These are phyloP conservation scores for Tulasnella sp. DNA, from an alignment of 768 basidiomycete genomes.

Conservation along the genomic window DNA sequence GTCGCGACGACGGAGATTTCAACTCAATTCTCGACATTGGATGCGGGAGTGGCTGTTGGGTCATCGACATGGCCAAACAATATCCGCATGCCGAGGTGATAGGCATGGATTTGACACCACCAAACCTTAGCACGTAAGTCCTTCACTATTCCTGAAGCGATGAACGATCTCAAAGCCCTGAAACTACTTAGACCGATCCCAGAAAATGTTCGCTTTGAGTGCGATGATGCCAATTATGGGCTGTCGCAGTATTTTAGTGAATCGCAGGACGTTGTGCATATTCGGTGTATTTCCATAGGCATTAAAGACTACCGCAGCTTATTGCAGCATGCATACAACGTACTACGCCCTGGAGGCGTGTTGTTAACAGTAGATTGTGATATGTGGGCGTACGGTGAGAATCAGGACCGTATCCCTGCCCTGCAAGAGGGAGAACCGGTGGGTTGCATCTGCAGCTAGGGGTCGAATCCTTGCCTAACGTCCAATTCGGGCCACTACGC, in stretches of 20 bases:
- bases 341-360: conserved; percentile 4
- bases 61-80: conserved; percentile 15
- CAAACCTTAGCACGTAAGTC: conserved; percentile 11
- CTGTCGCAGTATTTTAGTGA: neutral
- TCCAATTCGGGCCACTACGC: neutral
- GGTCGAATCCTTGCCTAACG: no score
- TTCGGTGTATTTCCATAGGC: neutral
- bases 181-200: neutral
- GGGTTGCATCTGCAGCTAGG: neutral
- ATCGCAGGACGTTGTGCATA: conserved; percentile 15
- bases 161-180: neutral
- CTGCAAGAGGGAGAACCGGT: conserved; percentile 16
- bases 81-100: conserved; percentile 6
- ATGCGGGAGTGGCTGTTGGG: conserved; percentile 14
- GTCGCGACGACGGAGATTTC: neutral
- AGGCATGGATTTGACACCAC: conserved; percentile 18
- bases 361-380: conserved; percentile 16
- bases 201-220: neutral
- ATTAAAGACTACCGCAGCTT: conserved; percentile 5
- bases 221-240: conserved; percentile 17
- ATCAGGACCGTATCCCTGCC: conserved; percentile 15
- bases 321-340: neutral
- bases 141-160: neutral
- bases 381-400: conserved; percentile 10
- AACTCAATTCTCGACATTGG: conserved; percentile 14